Conservation (phyloP, 2,329 filamentous ascomycete species). For the Pestalotiopsis sp. region DNA sequence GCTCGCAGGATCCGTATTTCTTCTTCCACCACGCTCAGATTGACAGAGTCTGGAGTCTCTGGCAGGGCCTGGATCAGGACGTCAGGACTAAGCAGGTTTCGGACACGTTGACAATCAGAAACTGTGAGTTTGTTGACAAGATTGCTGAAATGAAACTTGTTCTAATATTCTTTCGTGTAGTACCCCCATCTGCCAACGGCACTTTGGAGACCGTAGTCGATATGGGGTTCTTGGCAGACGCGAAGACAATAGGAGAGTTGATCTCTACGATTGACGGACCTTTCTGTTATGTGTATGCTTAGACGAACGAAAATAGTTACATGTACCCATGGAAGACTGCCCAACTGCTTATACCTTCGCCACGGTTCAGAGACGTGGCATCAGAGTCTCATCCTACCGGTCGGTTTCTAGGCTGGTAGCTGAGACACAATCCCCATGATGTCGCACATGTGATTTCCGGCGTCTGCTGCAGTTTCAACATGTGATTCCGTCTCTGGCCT, state of each 20-base stretch:
- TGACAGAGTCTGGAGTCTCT: constrained; percentile 21
- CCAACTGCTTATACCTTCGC: no score
- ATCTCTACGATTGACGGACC: constrained; percentile 28
- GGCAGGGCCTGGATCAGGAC: constrained; percentile 20
- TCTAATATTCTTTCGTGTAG: neutral
- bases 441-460: neutral
- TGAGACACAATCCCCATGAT: neutral
- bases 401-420: neutral
- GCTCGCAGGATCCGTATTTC: constrained; percentile 13
- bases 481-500: neutral
- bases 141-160: neutral
- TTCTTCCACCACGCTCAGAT: constrained; percentile 23
- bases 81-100: constrained; percentile 16
- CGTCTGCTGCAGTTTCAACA: neutral
- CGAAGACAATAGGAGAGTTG: constrained; percentile 26
- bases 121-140: constrained; percentile 4
- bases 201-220: constrained; percentile 26
- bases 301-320: neutral
- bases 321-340: no score
- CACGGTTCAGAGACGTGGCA: no score
- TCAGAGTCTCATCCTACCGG: no score
- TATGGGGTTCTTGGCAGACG: constrained; percentile 21
- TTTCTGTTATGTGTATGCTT: constrained; percentile 14
- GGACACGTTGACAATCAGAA: constrained; percentile 27
- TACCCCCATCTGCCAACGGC: constrained; percentile 23